phyloP scores from a whole-genome alignment of 2,329 filamentous ascomycete genomes.

The Trichocomaceae sp. region DNA sequence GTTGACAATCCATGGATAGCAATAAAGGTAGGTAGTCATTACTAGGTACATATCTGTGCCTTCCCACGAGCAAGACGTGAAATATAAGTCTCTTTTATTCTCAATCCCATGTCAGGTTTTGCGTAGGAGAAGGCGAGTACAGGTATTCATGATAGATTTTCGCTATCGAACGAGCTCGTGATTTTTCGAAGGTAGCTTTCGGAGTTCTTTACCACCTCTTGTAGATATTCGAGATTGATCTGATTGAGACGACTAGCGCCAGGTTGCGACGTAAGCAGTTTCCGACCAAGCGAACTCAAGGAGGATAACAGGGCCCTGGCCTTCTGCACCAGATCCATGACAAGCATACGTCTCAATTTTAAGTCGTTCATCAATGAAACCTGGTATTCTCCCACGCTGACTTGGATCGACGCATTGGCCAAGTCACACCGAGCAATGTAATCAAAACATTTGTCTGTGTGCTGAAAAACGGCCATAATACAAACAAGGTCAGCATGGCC shows the following conservation, averaged over 20 bases:
- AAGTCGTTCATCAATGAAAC: conserved; percentile 11
- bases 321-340: conserved; percentile 12
- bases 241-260: background rate
- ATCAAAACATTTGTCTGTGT: conserved; percentile 15
- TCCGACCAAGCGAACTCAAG: conserved; percentile 3
- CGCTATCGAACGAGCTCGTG: background rate
- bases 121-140: background rate
- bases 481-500: conserved; percentile 15
- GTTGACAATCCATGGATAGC: no score
- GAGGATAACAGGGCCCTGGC: conserved; percentile 11
- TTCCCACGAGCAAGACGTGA: background rate
- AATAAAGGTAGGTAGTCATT: no score
- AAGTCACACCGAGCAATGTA: conserved; percentile 14
- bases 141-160: background rate
- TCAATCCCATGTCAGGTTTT: background rate
- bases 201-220: background rate
- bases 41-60: background rate
- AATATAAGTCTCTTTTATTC: background rate
- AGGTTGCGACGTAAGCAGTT: conserved; percentile 5
- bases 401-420: conserved; percentile 11
- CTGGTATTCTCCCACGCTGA: conserved; percentile 14
- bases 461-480: conserved; percentile 16
- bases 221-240: background rate
- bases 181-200: background rate
- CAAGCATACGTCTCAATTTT: conserved; percentile 12